Conservation (phyloP, 2,329 filamentous ascomycete genomes). For the Epichloe amarillans region DNA sequence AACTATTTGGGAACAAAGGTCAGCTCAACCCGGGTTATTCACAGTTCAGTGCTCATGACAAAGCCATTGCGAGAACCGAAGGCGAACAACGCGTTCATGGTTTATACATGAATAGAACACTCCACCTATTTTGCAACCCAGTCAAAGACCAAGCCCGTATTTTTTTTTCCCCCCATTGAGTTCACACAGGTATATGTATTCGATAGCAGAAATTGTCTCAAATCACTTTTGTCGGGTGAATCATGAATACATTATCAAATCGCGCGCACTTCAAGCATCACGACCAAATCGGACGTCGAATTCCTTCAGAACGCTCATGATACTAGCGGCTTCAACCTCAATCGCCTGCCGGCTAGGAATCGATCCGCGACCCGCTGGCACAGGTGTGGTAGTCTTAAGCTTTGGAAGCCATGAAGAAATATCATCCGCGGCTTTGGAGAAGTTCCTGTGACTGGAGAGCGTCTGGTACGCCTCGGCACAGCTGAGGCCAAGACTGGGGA, state of each 20-base stretch:
- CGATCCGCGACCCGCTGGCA: constrained; percentile 13
- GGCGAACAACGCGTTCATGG: too few species aligned
- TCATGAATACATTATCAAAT: not conserved
- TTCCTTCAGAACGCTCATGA: constrained; percentile 73
- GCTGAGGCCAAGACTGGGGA: constrained; percentile 45
- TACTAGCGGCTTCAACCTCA: constrained; percentile 70
- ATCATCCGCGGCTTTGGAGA: constrained; percentile 59
- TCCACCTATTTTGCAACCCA: too few species aligned
- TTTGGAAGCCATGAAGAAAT: constrained; percentile 65
- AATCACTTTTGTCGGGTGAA: not conserved
- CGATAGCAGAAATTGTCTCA: not conserved
- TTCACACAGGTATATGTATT: not conserved
- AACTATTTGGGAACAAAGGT: too few species aligned
- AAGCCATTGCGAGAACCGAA: too few species aligned
- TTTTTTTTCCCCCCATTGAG: not conserved
- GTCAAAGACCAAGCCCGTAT: too few species aligned
- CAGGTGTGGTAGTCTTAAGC: constrained; percentile 45
- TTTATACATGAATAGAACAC: too few species aligned
- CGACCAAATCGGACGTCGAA: constrained; percentile 63
- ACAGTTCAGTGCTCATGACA: too few species aligned
- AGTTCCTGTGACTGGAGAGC: constrained; percentile 62
- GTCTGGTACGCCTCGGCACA: constrained; percentile 72
- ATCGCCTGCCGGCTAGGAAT: constrained; percentile 42
- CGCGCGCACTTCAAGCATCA: constrained; percentile 16
- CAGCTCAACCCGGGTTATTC: too few species aligned